Base-by-base conservation (phyloP, 139 green algal species). In the Ettlia oleoabundans region DNA sequence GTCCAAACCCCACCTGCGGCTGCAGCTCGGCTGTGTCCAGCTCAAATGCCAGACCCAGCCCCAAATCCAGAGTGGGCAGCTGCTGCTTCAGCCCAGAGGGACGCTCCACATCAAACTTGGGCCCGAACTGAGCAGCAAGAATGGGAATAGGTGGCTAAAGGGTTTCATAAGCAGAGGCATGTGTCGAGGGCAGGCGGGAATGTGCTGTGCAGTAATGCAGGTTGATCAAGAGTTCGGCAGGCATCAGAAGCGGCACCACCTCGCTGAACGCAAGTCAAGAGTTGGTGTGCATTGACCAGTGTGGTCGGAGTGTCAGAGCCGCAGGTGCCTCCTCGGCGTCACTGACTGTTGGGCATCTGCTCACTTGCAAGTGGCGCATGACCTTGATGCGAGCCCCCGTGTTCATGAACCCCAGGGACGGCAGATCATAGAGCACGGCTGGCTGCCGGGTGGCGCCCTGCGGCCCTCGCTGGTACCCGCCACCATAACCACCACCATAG, bases 311-410 rank as follows among this genome's bases (percentile, higher is more conserved):
- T n/a, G n/a, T n/a, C n/a, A n/a, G n/a, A n/a, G n/a, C n/a, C n/a
- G n/a, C n/a, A n/a, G n/a, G n/a, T n/a, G n/a, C n/a, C n/a, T n/a
- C n/a, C n/a, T n/a, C n/a, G n/a, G n/a, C n/a, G n/a, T n/a, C n/a
- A n/a, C n/a, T n/a, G n/a, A n/a, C n/a, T n/a, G n/a, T n/a, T n/a
- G n/a, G n/a, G n/a, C n/a, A 18, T 13, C 30, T 4, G 13, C 73
- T 53, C 9, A 37, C 73, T 35, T 84, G n/a, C 4, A 88, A 22
- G 63, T 88, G 84, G n/a, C 84, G 71, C 79, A 88, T 84, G 4
- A 88, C 28, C 65, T 88, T 86, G 26, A 86, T 28, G 47, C 80
- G 47, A 3, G 78, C 78, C 2, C 84, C 84, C 3, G 70, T 81
- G 32, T 82, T n/a, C 47, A 53, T 75, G 51, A 85, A 85, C 1